A percentile compares a stretch with the other conserved stretches of the same genome.
Conservation (phyloP, 2,329 filamentous ascomycete species). For the Raffaelea deltoideospora region DNA sequence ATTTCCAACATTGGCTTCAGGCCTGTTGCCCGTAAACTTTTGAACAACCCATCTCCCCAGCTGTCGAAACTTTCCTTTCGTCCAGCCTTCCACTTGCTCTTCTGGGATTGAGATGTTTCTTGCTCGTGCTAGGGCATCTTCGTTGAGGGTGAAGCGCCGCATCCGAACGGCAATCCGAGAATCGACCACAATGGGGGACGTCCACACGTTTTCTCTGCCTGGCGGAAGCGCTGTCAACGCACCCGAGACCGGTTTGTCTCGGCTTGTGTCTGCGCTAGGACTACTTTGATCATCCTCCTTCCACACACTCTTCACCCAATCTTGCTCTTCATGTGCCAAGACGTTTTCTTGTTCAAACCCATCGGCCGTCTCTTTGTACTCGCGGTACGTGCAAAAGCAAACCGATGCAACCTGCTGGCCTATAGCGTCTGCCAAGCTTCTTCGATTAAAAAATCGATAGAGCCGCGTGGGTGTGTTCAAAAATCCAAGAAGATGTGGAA, state of each 20-base stretch:
- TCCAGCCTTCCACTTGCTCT: conserved; percentile 55
- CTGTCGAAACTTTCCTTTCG: conserved; percentile 42
- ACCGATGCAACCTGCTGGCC: conserved; percentile 77
- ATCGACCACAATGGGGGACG: conserved; percentile 61
- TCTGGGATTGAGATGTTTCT: conserved; percentile 45
- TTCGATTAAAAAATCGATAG: conserved; percentile 74
- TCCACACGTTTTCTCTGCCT: conserved; percentile 58
- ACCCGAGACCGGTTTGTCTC: conserved; percentile 12
- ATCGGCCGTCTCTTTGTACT: conserved; percentile 28
- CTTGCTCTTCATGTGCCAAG: conserved; percentile 55
- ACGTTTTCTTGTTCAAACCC: conserved; percentile 46
- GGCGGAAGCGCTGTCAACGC: conserved; percentile 5
- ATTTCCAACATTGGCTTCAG: conserved; percentile 13
- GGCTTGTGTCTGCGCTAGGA: too few relatives aligned
- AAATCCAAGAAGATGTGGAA: conserved; percentile 88
- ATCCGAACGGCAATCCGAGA: conserved; percentile 62
- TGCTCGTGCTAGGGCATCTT: conserved; percentile 56
- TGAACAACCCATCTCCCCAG: conserved; percentile 34
- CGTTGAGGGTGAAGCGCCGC: conserved; percentile 57
- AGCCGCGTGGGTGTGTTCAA: conserved; percentile 75
- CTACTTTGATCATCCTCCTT: conserved; percentile 32
- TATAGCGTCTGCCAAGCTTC: conserved; percentile 71
- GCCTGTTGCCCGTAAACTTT: conserved; percentile 23
- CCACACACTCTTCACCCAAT: conserved; percentile 74
- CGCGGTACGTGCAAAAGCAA: conserved; percentile 48